Evolutionary conservation across 202 grass and related monocot species (phyloP).

Genomic region (Setaria viridis): DNA sequence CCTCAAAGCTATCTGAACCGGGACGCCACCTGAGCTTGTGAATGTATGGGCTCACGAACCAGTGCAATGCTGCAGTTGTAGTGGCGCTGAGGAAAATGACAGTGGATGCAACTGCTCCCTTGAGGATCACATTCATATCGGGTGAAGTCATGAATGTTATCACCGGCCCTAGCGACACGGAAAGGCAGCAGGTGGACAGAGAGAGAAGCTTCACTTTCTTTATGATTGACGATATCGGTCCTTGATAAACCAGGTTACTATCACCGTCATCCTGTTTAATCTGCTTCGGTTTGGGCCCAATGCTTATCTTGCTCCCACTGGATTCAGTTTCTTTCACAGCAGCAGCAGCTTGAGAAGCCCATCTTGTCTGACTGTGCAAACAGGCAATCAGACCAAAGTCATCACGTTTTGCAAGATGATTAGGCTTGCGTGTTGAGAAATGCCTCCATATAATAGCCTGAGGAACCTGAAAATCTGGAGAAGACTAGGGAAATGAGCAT

Average conservation of each 20-base stretch:
- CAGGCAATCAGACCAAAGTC: constrained; percentile 1
- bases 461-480: constrained; percentile 57
- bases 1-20: constrained; percentile 91
- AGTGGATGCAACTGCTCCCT: constrained; percentile 87
- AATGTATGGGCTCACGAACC: constrained; percentile 97
- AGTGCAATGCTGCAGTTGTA: constrained; percentile 85
- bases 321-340: constrained; percentile 63
- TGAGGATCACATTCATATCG: constrained; percentile 92
- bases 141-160: constrained; percentile 99
- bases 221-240: constrained; percentile 91
- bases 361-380: constrained; percentile 58
- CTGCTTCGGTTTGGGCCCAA: constrained; percentile 72
- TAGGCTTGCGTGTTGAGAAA: constrained; percentile 47
- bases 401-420: constrained; percentile 27
- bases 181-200: constrained; percentile 95
- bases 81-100: constrained; percentile 95
- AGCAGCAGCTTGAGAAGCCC: constrained; percentile 60
- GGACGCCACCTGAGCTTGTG: constrained; percentile 96
- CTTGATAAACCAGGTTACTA: constrained; percentile 62
- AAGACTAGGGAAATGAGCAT: constrained; percentile 1
- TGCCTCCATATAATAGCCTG: constrained; percentile 53
- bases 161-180: constrained; percentile 85
- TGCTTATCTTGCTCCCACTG: constrained; percentile 75
- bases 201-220: constrained; percentile 99
- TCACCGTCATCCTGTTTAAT: constrained; percentile 58